Evolutionary conservation across 352 stramenopile genomes (phyloP).

Genomic region (Globisporangium echinulatum): DNA sequence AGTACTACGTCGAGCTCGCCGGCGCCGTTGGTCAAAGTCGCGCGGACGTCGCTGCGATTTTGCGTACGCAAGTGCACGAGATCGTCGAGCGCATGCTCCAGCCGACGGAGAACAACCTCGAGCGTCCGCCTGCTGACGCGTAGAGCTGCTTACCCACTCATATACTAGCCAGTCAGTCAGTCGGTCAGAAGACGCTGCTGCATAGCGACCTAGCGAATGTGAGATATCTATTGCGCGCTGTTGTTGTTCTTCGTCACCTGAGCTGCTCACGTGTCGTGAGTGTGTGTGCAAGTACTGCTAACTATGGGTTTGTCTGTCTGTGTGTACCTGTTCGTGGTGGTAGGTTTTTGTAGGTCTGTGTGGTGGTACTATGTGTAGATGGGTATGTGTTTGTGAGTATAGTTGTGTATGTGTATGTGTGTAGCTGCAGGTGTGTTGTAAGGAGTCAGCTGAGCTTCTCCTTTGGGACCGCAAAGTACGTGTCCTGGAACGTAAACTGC

Average conservation of each 20-base stretch:
- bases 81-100: constrained; percentile 82
- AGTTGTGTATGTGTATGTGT: no score
- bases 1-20: constrained; percentile 97
- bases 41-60: constrained; percentile 43
- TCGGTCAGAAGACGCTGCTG: neutral
- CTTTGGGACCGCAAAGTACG: constrained; percentile 62
- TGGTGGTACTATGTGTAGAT: no score
- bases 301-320: no score
- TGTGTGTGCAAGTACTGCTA: neutral
- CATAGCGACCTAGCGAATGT: neutral
- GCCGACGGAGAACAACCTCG: constrained; percentile 70
- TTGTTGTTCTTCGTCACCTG: neutral
- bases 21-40: constrained; percentile 59
- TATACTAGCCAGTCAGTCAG: no score
- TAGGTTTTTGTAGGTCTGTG: no score
- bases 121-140: constrained; percentile 36
- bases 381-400: no score
- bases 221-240: constrained; percentile 1
- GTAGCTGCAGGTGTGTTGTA: neutral
- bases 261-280: no score
- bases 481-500: constrained; percentile 78
- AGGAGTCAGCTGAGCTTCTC: constrained; percentile 24
- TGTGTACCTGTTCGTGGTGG: no score
- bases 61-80: constrained; percentile 60
- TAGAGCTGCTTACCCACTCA: neutral